Percentiles rank a stretch among this genome's conserved stretches.
Evolutionary conservation across 108 stramenopile species (phyloP).

Genomic region (Cyclotella cryptica): DNA sequence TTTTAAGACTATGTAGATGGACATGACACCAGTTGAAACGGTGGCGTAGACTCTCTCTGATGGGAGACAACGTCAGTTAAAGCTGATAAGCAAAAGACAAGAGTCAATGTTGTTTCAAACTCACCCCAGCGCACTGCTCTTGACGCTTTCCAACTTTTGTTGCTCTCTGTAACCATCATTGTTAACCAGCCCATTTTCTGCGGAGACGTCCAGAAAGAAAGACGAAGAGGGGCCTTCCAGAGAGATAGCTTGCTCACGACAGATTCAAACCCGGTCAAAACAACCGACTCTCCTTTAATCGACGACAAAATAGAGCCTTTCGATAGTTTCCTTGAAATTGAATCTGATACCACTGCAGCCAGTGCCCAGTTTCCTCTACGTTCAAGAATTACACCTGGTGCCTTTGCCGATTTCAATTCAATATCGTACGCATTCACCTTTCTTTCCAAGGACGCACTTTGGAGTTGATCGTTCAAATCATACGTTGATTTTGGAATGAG

Average conservation of each 20-base stretch:
- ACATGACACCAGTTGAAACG: constrained; percentile 23
- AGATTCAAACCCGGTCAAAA: constrained; percentile 31
- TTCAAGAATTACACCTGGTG: constrained; percentile 38
- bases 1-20: constrained; percentile 29
- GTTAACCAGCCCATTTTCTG: constrained; percentile 47
- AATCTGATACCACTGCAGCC: constrained; percentile 31
- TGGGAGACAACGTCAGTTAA: background rate
- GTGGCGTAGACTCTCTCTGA: constrained; percentile 45
- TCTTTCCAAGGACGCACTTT: constrained; percentile 40
- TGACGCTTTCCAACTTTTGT: constrained; percentile 19
- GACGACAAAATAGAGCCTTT: constrained; percentile 28
- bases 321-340: constrained; percentile 29
- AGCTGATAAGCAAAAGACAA: background rate
- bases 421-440: constrained; percentile 11
- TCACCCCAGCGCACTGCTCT: constrained; percentile 25
- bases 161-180: constrained; percentile 14
- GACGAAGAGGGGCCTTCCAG: constrained; percentile 38
- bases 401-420: constrained; percentile 28
- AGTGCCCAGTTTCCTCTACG: constrained; percentile 42
- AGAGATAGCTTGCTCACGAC: constrained; percentile 16
- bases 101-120: background rate
- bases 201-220: constrained; percentile 32
- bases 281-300: constrained; percentile 23
- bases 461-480: constrained; percentile 20
- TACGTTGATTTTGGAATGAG: constrained; percentile 26